Evolutionary conservation across 1,139 yeast genomes (phyloP).

Genomic region (Nakaseomyces bracarensis): DNA sequence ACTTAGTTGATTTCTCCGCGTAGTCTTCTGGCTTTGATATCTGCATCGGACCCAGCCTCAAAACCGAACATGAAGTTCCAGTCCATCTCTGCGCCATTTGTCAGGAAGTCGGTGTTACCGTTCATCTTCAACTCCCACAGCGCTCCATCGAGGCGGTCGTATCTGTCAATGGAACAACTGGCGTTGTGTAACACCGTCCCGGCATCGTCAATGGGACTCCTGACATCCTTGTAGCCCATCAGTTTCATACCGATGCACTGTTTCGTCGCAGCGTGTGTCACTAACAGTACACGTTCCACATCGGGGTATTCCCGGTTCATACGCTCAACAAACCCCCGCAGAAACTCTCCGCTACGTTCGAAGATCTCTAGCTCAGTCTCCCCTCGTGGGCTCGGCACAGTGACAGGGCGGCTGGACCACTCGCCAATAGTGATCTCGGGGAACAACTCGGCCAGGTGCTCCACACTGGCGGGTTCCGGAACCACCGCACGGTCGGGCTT

Average conservation of each 20-base stretch:
- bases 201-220: conserved; percentile 42
- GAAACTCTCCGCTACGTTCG: conserved; percentile 43
- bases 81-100: conserved; percentile 78
- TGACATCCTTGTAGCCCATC: conserved; percentile 41
- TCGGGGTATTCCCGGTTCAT: conserved; percentile 49
- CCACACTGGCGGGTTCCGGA: conserved; percentile 53
- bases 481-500: conserved; percentile 45
- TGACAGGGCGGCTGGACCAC: conserved; percentile 38
- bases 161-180: conserved; percentile 51
- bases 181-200: conserved; percentile 46
- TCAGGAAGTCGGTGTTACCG: conserved; percentile 59
- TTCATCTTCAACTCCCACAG: conserved; percentile 52
- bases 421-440: conserved; percentile 36
- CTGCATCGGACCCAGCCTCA: conserved; percentile 71
- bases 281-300: conserved; percentile 47
- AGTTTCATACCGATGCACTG: conserved; percentile 70
- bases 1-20: conserved; percentile 5
- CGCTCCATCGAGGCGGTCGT: conserved; percentile 36
- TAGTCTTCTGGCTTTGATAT: conserved; percentile 40
- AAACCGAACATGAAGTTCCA: conserved; percentile 60
- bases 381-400: conserved; percentile 53
- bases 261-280: conserved; percentile 80
- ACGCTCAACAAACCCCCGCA: conserved; percentile 43
- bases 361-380: conserved; percentile 60
- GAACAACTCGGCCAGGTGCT: conserved; percentile 44